These are phyloP conservation scores for Fomitopsis schrenkii DNA, from an alignment of 1,284 basidiomycete species.

Conservation along the genomic window DNA sequence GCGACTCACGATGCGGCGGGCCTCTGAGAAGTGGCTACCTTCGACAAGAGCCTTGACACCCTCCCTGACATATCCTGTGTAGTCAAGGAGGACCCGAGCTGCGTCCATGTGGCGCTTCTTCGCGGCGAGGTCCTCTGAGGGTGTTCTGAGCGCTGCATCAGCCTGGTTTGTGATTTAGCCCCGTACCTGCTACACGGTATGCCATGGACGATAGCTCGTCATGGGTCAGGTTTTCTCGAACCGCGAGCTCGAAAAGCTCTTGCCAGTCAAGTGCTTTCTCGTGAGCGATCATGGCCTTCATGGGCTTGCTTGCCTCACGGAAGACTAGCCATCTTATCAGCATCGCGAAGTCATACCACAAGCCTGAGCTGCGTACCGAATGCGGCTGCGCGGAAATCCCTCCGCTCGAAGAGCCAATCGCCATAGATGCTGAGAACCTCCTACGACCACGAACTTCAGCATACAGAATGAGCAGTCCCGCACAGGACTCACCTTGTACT, in stretches of 20 bases:
- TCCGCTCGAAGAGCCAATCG: slow-evolving; percentile 82
- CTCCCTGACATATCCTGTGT: slow-evolving; percentile 76
- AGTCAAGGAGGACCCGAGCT: slow-evolving; percentile 82
- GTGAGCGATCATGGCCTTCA: slow-evolving; percentile 81
- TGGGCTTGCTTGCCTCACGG: slow-evolving; percentile 53
- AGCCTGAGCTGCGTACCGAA: slow-evolving; percentile 47
- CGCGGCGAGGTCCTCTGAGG: slow-evolving; percentile 71
- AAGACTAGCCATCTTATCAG: slow-evolving; percentile 50
- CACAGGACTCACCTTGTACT: slow-evolving; percentile 46
- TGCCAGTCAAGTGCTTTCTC: slow-evolving; percentile 88
- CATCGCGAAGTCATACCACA: not conserved
- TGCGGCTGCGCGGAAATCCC: slow-evolving; percentile 84
- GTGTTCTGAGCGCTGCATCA: not conserved
- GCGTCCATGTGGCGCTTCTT: slow-evolving; percentile 83
- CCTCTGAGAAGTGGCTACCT: slow-evolving; percentile 84
- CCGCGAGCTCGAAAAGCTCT: slow-evolving; percentile 82
- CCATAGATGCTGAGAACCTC: slow-evolving; percentile 78
- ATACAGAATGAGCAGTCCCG: not conserved
- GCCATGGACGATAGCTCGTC: slow-evolving; percentile 62
- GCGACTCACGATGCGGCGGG: slow-evolving; percentile 70
- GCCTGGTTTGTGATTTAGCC: not conserved
- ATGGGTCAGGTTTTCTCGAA: slow-evolving; percentile 37
- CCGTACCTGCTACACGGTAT: slow-evolving; percentile 72
- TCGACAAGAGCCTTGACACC: slow-evolving; percentile 76
- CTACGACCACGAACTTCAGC: slow-evolving; percentile 7